phyloP scores from a whole-genome alignment of 805 yeast genomes.

The Candida andamanensis region DNA sequence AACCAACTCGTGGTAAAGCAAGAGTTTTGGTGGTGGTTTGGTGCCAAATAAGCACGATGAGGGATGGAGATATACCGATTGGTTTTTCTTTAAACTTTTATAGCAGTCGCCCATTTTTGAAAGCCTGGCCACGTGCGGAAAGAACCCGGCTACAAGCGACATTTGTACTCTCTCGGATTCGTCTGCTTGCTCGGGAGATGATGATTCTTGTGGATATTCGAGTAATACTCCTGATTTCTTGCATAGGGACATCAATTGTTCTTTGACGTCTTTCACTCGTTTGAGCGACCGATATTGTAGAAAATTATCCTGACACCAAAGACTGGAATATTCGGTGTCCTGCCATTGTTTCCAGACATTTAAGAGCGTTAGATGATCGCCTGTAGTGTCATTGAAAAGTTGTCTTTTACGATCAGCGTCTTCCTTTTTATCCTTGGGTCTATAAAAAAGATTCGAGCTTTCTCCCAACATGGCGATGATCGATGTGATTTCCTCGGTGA shows the following conservation, averaged over 20 bases:
- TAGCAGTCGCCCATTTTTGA: conserved; percentile 64
- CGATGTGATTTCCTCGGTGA: conserved; percentile 64
- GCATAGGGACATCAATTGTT: conserved; percentile 63
- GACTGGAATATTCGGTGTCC: conserved; percentile 56
- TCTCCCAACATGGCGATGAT: conserved; percentile 83
- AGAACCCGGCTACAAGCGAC: conserved; percentile 62
- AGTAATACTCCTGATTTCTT: conserved; percentile 42
- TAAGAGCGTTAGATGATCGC: conserved; percentile 77
- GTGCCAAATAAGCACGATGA: conserved; percentile 62
- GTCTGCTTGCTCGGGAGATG: conserved; percentile 9
- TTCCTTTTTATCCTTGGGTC: conserved; percentile 64
- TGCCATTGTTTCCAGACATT: conserved; percentile 77
- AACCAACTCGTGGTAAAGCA: conserved; percentile 80
- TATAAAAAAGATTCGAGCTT: conserved; percentile 60
- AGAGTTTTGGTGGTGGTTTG: conserved; percentile 68
- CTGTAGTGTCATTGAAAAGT: conserved; percentile 49
- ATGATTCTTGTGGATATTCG: conserved; percentile 21
- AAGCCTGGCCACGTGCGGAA: conserved; percentile 59
- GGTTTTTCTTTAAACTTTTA: conserved; percentile 58
- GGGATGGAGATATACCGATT: conserved; percentile 81
- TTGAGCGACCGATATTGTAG: conserved; percentile 69
- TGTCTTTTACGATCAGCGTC: conserved; percentile 62
- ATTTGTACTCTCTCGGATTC: conserved; percentile 37
- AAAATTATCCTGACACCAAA: conserved; percentile 85
- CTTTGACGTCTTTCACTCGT: conserved; percentile 64